Evolutionary conservation across 768 basidiomycete species (phyloP).

Genomic region (Russula earlei): DNA sequence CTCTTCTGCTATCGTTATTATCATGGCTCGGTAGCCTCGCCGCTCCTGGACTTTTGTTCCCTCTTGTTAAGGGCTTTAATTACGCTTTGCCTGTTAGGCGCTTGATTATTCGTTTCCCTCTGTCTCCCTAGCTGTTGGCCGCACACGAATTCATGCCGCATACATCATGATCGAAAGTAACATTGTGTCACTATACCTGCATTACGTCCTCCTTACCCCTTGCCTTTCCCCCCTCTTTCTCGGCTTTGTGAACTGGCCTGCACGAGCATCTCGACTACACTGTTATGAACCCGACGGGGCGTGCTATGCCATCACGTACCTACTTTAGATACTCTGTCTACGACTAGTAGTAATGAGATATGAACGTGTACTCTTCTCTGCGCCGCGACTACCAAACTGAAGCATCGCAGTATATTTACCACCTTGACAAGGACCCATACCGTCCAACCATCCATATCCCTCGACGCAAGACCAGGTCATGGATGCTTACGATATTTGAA

Average conservation of each 20-base stretch:
- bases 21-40: conserved; percentile 4
- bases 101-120: background rate
- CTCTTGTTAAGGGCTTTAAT: conserved; percentile 1
- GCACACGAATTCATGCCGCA: conserved; percentile 12
- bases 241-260: background rate
- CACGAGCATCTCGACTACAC: background rate
- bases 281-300: conserved; percentile 8
- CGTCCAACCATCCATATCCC: too few species aligned
- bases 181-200: conserved; percentile 14
- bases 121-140: too few species aligned
- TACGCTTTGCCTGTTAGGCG: background rate
- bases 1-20: conserved; percentile 19
- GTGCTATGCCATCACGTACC: conserved; percentile 2
- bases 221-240: background rate
- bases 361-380: background rate
- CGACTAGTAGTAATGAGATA: conserved; percentile 9
- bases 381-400: too few species aligned
- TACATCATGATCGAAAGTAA: conserved; percentile 11
- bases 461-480: too few species aligned
- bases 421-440: too few species aligned
- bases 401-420: too few species aligned
- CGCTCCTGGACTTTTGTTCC: conserved; percentile 9
- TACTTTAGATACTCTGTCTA: conserved; percentile 11
- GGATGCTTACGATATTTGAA: too few species aligned
- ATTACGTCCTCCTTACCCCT: background rate